Base-by-base conservation (phyloP, 805 yeast species). In the Saccharomycopsis sp. region DNA sequence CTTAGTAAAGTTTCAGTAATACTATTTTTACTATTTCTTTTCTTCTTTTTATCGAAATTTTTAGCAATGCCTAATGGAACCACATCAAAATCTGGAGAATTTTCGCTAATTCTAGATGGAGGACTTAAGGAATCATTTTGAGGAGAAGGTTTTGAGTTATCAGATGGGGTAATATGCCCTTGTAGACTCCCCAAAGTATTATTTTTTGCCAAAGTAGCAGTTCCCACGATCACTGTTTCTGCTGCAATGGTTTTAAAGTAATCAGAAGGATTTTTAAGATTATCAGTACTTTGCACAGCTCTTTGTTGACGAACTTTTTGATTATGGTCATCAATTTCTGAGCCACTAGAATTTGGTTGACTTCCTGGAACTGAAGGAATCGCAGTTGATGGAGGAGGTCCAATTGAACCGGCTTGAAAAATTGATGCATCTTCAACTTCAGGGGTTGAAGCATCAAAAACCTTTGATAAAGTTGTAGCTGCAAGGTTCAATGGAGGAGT, bases 11-110 rank as follows among this genome's bases (percentile, higher is more conserved):
- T 28, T 8, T 26, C 23, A 10, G 18, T 37, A 26, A 35, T 14
- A 4, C 21, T 21, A 15, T 35, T 26, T 19, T 31, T 25, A 18
- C 33, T 15, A 15, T 23, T 12, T 34, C 30, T 21, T 17, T 17
- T 28, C 33, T 35, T 36, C 4, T 33, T 40, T 18, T 31, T 36
- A 13, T 44, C 49, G 31, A 42, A 45, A 10, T 34, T 32, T 2
- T 31, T 29, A 9, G 42, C 44, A 13, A 36, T 17, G 2, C 49
- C 49, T 20, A 42, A 19, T 20, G 49, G 49, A 9, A 42, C 28
- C 15, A 42, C 29, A 14, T 45, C 43, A 27, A 45, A 25, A n/a
- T 31, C 46, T 6, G 42, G 43, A 4, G 42, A 34, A 18, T 26
- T 14, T 10, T 36, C 29, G 14, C 25, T 31, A 5, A 14, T n/a